Percentiles rank a stretch among this genome's conserved stretches.
phyloP scores from a whole-genome alignment of 2,329 filamentous ascomycete genomes.

The Pseudovirgaria hyperparasitica region DNA sequence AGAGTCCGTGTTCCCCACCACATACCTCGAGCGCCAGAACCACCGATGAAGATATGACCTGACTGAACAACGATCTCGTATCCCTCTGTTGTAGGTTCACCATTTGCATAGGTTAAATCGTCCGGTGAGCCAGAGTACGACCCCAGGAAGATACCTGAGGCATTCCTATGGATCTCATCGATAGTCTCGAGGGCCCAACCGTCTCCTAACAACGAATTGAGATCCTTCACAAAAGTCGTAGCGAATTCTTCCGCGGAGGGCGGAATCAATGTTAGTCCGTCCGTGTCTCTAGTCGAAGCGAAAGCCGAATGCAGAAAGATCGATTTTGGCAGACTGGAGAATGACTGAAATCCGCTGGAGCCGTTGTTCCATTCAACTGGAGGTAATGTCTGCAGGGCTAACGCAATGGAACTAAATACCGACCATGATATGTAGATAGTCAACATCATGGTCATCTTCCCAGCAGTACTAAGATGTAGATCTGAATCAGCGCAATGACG shows the following conservation, averaged over 20 bases:
- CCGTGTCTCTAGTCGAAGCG: constrained; percentile 26
- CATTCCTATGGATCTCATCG: constrained; percentile 17
- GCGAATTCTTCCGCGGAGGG: constrained; percentile 39
- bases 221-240: constrained; percentile 31
- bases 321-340: constrained; percentile 14
- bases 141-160: constrained; percentile 32
- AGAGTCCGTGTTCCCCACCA: constrained; percentile 37
- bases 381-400: constrained; percentile 27
- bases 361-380: constrained; percentile 18
- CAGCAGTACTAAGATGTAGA: too few species aligned
- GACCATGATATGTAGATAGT: constrained; percentile 5
- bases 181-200: constrained; percentile 31
- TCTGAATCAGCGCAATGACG: too few species aligned
- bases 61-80: constrained; percentile 32
- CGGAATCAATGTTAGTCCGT: constrained; percentile 39
- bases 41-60: constrained; percentile 24
- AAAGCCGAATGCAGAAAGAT: constrained; percentile 32
- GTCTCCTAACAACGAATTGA: constrained; percentile 27
- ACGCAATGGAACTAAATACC: constrained; percentile 8
- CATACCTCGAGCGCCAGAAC: constrained; percentile 31
- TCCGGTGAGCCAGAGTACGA: constrained; percentile 13
- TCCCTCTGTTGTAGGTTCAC: constrained; percentile 34
- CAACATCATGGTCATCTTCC: constrained; percentile 1
- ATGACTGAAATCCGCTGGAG: constrained; percentile 8
- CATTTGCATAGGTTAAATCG: constrained; percentile 34